phyloP scores from a whole-genome alignment of 768 basidiomycete genomes.

The Phaeotremella fagi region DNA sequence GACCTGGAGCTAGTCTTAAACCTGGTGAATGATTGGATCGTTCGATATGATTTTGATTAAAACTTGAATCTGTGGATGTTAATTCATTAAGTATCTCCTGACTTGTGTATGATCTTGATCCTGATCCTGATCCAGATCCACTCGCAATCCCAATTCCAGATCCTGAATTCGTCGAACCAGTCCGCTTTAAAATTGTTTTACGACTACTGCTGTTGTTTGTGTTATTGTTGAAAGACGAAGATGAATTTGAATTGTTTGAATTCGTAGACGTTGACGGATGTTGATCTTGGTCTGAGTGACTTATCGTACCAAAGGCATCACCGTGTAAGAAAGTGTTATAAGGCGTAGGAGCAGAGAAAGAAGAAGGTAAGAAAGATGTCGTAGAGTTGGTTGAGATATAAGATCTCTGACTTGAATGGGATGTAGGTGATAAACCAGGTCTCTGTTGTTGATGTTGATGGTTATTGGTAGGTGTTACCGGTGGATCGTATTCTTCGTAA shows the following conservation, averaged over 20 bases:
- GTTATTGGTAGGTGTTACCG: neutral
- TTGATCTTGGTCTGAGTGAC: neutral
- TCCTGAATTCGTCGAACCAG: no score
- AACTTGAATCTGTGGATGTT: no score
- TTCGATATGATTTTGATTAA: no score
- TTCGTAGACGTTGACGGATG: neutral
- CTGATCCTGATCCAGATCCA: no score
- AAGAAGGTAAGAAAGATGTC: slow-evolving; percentile 2
- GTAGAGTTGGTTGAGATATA: slow-evolving; percentile 4
- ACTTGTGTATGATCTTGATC: no score
- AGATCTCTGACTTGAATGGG: neutral
- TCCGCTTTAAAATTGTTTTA: no score
- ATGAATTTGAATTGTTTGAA: no score
- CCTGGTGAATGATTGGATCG: no score
- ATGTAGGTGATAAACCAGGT: neutral
- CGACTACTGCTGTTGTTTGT: no score
- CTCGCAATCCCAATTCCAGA: no score
- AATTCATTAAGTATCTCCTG: no score
- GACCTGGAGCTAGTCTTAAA: neutral
- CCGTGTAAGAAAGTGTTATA: slow-evolving; percentile 1
- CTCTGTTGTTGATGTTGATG: neutral
- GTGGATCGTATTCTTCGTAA: neutral
- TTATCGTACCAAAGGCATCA: neutral
- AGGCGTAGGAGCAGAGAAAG: slow-evolving; percentile 2
- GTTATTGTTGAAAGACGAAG: no score